These are phyloP conservation scores for Cladosporium oxysporum DNA, from an alignment of 2,329 filamentous ascomycete species.

Conservation along the genomic window DNA sequence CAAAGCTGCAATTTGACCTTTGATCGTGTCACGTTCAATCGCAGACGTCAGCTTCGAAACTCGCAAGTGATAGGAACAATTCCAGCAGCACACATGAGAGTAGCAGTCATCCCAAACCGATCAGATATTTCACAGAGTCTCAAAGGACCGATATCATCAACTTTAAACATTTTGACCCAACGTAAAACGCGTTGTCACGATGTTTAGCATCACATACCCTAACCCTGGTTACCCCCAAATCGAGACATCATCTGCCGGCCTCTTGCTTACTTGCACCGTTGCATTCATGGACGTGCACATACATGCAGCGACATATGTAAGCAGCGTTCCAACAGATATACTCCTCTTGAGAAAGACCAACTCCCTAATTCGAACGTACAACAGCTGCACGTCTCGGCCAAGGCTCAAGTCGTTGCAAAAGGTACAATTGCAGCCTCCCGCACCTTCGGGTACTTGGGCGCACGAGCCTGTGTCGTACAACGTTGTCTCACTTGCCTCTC, in stretches of 20 bases:
- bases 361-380: background rate
- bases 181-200: background rate
- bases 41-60: background rate
- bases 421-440: no score
- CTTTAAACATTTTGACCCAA: background rate
- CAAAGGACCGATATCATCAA: background rate
- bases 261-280: background rate
- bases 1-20: background rate
- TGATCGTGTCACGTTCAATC: rapidly evolving
- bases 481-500: background rate
- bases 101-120: background rate
- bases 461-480: background rate
- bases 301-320: background rate
- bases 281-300: background rate
- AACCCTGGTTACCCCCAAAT: background rate
- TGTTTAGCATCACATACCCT: background rate
- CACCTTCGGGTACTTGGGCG: background rate
- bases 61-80: background rate
- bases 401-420: background rate
- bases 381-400: background rate
- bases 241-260: background rate
- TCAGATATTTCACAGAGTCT: rapidly evolving
- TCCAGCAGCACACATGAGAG: background rate
- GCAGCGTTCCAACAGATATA: background rate
- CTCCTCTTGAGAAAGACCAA: background rate